These are phyloP conservation scores for Nakazawaea populi DNA, from an alignment of 805 yeast species.

Conservation along the genomic window DNA sequence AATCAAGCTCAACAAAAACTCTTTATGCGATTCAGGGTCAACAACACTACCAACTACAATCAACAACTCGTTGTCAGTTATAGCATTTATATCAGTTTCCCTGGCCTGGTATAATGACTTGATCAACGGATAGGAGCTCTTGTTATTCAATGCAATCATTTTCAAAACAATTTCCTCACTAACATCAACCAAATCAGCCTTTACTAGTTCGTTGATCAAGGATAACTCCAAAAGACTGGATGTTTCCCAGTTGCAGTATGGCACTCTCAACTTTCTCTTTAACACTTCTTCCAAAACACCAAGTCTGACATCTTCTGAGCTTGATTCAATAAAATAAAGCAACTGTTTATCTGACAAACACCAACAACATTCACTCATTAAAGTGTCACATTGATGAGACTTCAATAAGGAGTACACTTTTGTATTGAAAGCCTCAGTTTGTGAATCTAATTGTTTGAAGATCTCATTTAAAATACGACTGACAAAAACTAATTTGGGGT, in stretches of 20 bases:
- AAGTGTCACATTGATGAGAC: constrained; percentile 6
- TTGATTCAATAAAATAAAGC: neutral
- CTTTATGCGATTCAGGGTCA: neutral
- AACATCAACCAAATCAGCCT: neutral
- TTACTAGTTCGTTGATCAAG: neutral
- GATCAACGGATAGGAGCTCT: neutral
- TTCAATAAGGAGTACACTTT: constrained; percentile 6
- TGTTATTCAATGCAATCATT: neutral
- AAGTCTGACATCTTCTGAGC: neutral
- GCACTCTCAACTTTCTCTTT: neutral
- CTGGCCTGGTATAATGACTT: neutral
- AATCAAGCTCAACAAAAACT: neutral
- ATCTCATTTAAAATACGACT: constrained; percentile 30
- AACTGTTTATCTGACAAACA: constrained; percentile 17
- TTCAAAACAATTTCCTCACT: neutral
- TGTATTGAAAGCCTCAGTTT: constrained; percentile 1
- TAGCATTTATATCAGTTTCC: neutral
- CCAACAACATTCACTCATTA: constrained; percentile 20
- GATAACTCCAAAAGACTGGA: neutral
- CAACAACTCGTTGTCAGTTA: neutral
- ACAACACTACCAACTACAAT: neutral
- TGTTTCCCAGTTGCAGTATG: neutral
- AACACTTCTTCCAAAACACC: neutral
- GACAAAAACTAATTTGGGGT: constrained; percentile 18
- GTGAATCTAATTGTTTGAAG: constrained; percentile 23